Conservation (phyloP, 2,329 filamentous ascomycete species). For the Xylariales sp. region DNA sequence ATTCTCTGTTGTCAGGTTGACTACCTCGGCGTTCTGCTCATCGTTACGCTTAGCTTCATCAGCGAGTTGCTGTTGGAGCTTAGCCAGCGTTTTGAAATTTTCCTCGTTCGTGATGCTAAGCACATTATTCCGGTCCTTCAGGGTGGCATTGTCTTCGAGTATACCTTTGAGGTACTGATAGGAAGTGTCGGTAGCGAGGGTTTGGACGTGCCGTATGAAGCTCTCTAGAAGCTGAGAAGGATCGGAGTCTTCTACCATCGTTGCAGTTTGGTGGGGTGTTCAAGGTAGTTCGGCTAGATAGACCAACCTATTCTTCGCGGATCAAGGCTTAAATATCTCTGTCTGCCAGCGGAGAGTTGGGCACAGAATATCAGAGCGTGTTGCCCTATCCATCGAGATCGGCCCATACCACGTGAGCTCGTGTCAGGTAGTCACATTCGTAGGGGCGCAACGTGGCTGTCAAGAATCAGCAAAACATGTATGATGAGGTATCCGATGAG, state of each 20-base stretch:
- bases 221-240: constrained; percentile 7
- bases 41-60: constrained; percentile 5
- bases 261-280: neutral
- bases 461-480: neutral
- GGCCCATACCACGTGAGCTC: neutral
- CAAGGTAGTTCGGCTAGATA: neutral
- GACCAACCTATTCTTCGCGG: neutral
- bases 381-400: neutral
- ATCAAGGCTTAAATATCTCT: neutral
- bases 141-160: constrained; percentile 8
- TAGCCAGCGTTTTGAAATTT: constrained; percentile 4
- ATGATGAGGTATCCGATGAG: neutral
- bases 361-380: neutral
- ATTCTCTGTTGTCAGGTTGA: constrained; percentile 1
- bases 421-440: neutral
- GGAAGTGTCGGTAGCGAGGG: constrained; percentile 3
- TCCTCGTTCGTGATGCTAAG: constrained; percentile 10
- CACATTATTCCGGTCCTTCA: constrained; percentile 7
- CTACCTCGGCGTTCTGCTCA: constrained; percentile 2
- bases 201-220: constrained; percentile 8
- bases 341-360: neutral
- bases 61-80: constrained; percentile 7
- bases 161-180: constrained; percentile 8
- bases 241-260: constrained; percentile 5
- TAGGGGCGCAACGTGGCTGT: too few relatives aligned